phyloP scores from a whole-genome alignment of 2,329 filamentous ascomycete species.

The Gremmenia infestans region DNA sequence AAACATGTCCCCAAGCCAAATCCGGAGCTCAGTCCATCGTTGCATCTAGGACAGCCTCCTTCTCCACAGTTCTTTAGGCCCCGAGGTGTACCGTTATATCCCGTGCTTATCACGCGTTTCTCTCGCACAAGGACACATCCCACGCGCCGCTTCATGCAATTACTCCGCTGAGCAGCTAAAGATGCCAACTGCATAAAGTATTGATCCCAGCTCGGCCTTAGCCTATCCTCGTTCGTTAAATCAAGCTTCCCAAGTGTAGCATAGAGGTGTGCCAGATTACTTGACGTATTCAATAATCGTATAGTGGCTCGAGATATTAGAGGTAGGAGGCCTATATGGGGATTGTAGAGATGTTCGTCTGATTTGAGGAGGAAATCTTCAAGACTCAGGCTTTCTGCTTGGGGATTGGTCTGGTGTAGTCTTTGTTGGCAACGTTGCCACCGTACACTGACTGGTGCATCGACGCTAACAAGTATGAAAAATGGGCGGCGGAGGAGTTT shows the following conservation, averaged over 20 bases:
- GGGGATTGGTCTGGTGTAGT: conserved; percentile 29
- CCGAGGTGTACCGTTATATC: conserved; percentile 96
- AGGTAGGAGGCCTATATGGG: conserved; percentile 60
- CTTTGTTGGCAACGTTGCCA: conserved; percentile 71
- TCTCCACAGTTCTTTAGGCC: conserved; percentile 86
- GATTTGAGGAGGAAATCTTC: conserved; percentile 53
- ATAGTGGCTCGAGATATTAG: conserved; percentile 79
- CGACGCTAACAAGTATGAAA: conserved; percentile 87
- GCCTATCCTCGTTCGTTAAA: conserved; percentile 69
- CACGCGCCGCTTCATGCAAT: conserved; percentile 97
- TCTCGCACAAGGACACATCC: conserved; percentile 88
- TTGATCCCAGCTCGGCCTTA: conserved; percentile 89
- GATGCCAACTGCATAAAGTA: conserved; percentile 98
- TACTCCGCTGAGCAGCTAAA: conserved; percentile 82
- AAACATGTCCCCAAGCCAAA: conserved; percentile 78
- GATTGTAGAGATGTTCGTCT: conserved; percentile 72
- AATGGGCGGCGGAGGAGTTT: conserved; percentile 76
- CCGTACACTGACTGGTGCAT: conserved; percentile 79
- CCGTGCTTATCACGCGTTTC: conserved; percentile 84
- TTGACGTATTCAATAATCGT: conserved; percentile 79
- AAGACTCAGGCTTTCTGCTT: conserved; percentile 34
- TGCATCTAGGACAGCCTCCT: conserved; percentile 86
- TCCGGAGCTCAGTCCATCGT: conserved; percentile 65
- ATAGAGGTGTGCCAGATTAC: conserved; percentile 66
- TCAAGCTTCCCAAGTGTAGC: conserved; percentile 68